phyloP scores from a whole-genome alignment of 2,329 filamentous ascomycete species.

The Tolypocladium cylindrosporum region DNA sequence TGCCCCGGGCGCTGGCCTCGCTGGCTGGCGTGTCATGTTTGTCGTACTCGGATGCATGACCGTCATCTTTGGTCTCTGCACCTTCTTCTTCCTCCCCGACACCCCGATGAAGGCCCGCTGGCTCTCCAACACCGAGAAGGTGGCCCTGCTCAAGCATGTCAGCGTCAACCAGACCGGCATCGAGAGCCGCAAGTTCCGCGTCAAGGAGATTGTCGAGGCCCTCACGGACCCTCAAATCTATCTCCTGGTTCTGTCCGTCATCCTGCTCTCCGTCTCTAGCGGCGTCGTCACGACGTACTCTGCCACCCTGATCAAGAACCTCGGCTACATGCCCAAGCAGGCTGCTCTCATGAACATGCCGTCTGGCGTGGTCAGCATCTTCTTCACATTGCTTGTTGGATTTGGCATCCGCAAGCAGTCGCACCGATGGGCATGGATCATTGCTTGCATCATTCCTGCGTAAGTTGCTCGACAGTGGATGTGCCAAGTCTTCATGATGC shows the following conservation, averaged over 20 bases:
- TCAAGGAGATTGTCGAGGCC: constrained; percentile 41
- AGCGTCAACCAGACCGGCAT: constrained; percentile 50
- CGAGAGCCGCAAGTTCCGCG: constrained; percentile 41
- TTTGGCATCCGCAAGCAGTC: constrained; percentile 35
- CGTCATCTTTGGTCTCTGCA: constrained; percentile 20
- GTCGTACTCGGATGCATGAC: constrained; percentile 51
- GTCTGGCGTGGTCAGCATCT: constrained; percentile 40
- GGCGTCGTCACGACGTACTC: constrained; percentile 47
- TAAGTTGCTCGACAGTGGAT: constrained; percentile 11
- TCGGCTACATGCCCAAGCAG: constrained; percentile 33
- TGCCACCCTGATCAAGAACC: constrained; percentile 37
- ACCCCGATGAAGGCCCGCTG: constrained; percentile 37
- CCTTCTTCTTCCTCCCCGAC: constrained; percentile 23
- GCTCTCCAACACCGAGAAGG: constrained; percentile 37
- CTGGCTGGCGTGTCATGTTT: constrained; percentile 64
- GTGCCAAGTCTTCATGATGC: neutral
- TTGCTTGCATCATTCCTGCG: constrained; percentile 37
- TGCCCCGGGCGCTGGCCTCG: constrained; percentile 38
- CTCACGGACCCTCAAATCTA: constrained; percentile 42
- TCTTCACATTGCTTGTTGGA: constrained; percentile 38
- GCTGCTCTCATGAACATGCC: constrained; percentile 46
- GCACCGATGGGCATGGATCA: constrained; percentile 40
- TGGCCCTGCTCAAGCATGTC: constrained; percentile 40
- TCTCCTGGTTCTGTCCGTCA: constrained; percentile 35
- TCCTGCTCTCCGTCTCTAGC: constrained; percentile 39